These are phyloP conservation scores for Taphrina pruni DNA, from an alignment of 1,139 yeast genomes.

Conservation along the genomic window DNA sequence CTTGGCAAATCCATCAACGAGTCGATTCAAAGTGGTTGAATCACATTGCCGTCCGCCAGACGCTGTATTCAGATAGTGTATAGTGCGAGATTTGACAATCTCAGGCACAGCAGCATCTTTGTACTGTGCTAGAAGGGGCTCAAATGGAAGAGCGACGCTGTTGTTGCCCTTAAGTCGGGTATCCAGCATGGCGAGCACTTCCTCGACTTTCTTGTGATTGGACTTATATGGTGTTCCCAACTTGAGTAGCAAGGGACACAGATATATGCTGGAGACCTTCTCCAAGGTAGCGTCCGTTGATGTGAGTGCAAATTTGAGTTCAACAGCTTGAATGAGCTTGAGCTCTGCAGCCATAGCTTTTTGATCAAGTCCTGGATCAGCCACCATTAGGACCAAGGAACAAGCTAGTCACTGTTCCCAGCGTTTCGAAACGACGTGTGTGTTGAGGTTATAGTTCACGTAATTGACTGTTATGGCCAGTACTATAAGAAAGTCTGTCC, in stretches of 20 bases:
- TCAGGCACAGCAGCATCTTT: constrained; percentile 58
- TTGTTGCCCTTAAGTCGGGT: constrained; percentile 64
- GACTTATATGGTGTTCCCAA: constrained; percentile 71
- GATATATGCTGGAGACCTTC: constrained; percentile 63
- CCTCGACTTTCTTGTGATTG: constrained; percentile 73
- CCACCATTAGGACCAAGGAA: neutral
- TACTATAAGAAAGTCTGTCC: too few relatives aligned
- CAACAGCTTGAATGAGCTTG: constrained; percentile 58
- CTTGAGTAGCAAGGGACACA: constrained; percentile 80
- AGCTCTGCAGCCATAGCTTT: constrained; percentile 8
- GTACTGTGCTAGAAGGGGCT: constrained; percentile 67
- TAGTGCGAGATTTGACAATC: constrained; percentile 41
- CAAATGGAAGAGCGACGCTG: constrained; percentile 65
- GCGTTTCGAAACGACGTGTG: too few relatives aligned
- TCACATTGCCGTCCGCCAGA: constrained; percentile 12
- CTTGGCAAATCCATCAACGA: constrained; percentile 6
- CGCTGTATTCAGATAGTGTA: constrained; percentile 44
- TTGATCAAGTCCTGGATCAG: neutral
- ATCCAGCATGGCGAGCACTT: constrained; percentile 46
- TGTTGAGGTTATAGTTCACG: too few relatives aligned
- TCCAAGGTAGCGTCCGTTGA: constrained; percentile 70
- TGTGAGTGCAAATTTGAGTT: constrained; percentile 80
- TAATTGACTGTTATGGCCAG: too few relatives aligned
- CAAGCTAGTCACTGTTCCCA: too few relatives aligned
- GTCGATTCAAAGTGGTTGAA: neutral